These are phyloP conservation scores for Pseudonitzschia pungens DNA, from an alignment of 108 stramenopile species.

Conservation along the genomic window DNA sequence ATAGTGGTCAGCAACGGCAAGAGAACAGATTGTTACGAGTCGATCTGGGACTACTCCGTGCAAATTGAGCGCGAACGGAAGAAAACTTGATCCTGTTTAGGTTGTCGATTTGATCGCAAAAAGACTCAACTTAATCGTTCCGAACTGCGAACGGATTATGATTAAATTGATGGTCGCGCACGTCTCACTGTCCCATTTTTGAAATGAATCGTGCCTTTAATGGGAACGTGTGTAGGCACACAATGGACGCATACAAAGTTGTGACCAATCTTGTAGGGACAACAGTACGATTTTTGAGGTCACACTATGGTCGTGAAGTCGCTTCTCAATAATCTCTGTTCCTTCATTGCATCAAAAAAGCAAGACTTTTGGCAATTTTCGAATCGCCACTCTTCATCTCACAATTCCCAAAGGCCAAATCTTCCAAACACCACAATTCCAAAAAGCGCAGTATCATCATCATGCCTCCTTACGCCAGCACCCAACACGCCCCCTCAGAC, in stretches of 20 bases:
- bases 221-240: too few species aligned
- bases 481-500: not conserved
- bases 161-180: not conserved
- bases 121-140: not conserved
- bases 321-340: too few species aligned
- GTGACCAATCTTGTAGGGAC: too few species aligned
- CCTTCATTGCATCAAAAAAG: too few species aligned
- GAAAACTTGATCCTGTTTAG: not conserved
- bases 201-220: not conserved
- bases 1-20: too few species aligned
- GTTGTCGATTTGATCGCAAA: not conserved
- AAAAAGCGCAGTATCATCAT: not conserved
- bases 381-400: not conserved
- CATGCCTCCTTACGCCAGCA: conserved; percentile 2
- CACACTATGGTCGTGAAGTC: too few species aligned
- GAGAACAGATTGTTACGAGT: not conserved
- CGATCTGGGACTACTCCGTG: not conserved
- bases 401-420: not conserved
- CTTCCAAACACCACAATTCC: not conserved
- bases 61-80: not conserved
- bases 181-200: not conserved
- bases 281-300: too few species aligned
- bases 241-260: too few species aligned
- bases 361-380: too few species aligned
- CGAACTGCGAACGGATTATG: not conserved